Base-by-base conservation (phyloP, 2,329 filamentous ascomycete genomes). In the Metarhizium robertsii region DNA sequence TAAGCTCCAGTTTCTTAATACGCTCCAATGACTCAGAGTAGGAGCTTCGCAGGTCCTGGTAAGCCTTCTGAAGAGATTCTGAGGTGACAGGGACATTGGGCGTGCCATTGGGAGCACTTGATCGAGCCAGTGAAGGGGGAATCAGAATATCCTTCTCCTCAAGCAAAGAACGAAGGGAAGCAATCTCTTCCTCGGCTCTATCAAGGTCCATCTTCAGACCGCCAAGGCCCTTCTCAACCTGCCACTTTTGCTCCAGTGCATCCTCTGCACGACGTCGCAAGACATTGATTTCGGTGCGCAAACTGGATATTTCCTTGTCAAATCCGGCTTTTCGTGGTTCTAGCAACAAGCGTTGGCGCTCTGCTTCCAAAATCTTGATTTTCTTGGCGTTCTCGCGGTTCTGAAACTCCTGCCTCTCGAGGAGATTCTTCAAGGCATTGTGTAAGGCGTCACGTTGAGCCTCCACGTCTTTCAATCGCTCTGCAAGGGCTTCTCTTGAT, bases 151-250 rank as follows among this genome's bases (percentile, higher is more conserved):
- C 91, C 62, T 92, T 88, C 68, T 95, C 90, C 58, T 85, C 77
- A 20, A 97, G 79, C 30, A 97, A 76, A 36, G 77, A 81, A 47
- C 90, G 85, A 45, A 99, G 79, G n/a, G 88, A 88, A 45, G 83
- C 77, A 34, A 95, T 95, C 73, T 99, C 94, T 68, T 94, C 88
- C 70, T 96, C 90, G 30, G 94, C 92, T 59, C 92, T 88, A 70
- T 97, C 94, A 46, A 99, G 82, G 66, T 97, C 92, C 88, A 96
- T 96, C 74, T 96, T 95, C 55, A 97, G 75, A 55, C 92, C 90
- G 53, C 84, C 81, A 2, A 97, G 76, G 18, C 90, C 90, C 72
- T 95, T 95, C 72, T 96, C 92, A 59, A 92, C 92, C 67, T 95
- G 88, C 86, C 90, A 97, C 71, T 97, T 97, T 65, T 95, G 89